phyloP scores from a whole-genome alignment of 2,329 filamentous ascomycete species.

The Aspergillus novoparasiticus region DNA sequence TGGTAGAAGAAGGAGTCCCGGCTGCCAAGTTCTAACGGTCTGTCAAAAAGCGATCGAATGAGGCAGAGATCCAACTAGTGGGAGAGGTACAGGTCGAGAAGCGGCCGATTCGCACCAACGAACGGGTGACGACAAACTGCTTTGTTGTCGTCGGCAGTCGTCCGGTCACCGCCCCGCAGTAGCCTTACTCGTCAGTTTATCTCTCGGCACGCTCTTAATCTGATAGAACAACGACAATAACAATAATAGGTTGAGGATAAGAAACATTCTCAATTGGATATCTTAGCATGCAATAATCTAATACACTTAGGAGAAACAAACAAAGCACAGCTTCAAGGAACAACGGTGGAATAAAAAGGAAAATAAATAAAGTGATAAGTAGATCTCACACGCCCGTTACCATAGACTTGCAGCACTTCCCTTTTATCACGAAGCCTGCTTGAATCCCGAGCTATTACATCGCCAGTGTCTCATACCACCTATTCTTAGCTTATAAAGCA shows the following conservation, averaged over 20 bases:
- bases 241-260: not conserved
- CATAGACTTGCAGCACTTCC: not conserved
- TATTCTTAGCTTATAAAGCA: conserved; percentile 85
- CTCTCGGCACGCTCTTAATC: not conserved
- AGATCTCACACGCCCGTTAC: not conserved
- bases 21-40: not conserved
- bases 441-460: not conserved
- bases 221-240: conserved; percentile 2
- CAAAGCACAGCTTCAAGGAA: not conserved
- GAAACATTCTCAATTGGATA: conserved; percentile 21
- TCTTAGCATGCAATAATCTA: conserved; percentile 19
- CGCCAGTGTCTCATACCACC: not conserved
- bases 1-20: not conserved
- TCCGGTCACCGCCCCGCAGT: conserved; percentile 28
- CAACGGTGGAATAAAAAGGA: not conserved
- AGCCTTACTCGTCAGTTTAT: not conserved
- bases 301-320: conserved; percentile 4
- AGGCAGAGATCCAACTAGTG: not conserved
- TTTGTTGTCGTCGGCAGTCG: conserved; percentile 28
- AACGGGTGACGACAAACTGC: conserved; percentile 20
- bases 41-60: not conserved
- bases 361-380: not conserved
- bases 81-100: conserved; percentile 1
- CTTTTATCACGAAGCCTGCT: not conserved
- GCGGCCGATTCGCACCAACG: conserved; percentile 2